Evolutionary conservation across 805 yeast genomes (phyloP).

Genomic region (Pichia ethanolica): DNA sequence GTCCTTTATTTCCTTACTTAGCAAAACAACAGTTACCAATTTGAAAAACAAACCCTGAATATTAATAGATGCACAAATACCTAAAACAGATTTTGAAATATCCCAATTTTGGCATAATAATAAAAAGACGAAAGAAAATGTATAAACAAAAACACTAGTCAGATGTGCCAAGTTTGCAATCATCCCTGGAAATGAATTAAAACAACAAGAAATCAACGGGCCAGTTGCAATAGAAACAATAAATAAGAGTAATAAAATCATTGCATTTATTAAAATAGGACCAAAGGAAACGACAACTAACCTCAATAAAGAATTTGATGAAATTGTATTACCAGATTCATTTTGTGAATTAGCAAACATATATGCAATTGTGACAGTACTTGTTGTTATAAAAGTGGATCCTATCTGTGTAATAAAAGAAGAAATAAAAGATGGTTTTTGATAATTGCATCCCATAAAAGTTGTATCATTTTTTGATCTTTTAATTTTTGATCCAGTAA

Average conservation of each 20-base stretch:
- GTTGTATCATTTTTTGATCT: conserved; percentile 32
- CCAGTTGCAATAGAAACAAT: conserved; percentile 41
- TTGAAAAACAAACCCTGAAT: conserved; percentile 55
- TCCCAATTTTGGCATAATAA: conserved; percentile 66
- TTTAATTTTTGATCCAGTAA: conserved; percentile 49
- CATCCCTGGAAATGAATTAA: conserved; percentile 39
- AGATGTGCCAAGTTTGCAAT: conserved; percentile 53
- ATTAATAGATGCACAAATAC: conserved; percentile 48
- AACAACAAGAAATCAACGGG: conserved; percentile 39
- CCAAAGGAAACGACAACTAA: conserved; percentile 36
- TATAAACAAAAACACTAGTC: conserved; percentile 43
- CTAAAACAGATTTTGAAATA: conserved; percentile 50
- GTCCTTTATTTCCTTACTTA: conserved; percentile 57
- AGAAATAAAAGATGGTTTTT: conserved; percentile 31
- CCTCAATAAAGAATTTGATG: conserved; percentile 38
- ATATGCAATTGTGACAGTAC: conserved; percentile 38
- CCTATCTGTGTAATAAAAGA: conserved; percentile 37
- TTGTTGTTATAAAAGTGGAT: conserved; percentile 30
- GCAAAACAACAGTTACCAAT: conserved; percentile 37
- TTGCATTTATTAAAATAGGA: conserved; percentile 41
- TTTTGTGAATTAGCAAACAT: conserved; percentile 49
- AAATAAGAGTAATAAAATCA: conserved; percentile 34
- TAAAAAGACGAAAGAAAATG: conserved; percentile 52
- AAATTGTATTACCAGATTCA: conserved; percentile 29
- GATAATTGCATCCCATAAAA: conserved; percentile 35